phyloP scores from a whole-genome alignment of 441 rosid genomes.

The Adansonia rubrostipa region DNA sequence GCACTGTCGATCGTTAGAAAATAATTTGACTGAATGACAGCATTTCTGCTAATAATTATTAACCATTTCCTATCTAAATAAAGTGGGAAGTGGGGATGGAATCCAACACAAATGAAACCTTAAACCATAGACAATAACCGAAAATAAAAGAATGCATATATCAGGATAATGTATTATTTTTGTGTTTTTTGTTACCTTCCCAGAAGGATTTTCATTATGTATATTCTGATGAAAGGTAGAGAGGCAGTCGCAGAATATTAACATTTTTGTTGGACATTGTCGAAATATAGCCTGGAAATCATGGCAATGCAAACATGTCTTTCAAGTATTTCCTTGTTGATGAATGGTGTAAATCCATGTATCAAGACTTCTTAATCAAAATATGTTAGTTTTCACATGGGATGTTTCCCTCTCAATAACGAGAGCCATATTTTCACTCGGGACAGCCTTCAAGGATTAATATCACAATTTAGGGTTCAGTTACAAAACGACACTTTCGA shows the following conservation, averaged over 20 bases:
- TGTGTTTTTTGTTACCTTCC: not conserved
- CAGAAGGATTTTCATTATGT: not conserved
- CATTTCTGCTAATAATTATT: no score
- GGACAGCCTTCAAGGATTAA: not conserved
- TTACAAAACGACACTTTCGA: not conserved
- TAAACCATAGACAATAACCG: not conserved
- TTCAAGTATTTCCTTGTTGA: not conserved
- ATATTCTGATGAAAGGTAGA: not conserved
- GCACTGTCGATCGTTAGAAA: not conserved
- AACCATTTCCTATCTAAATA: no score
- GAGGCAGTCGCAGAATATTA: not conserved
- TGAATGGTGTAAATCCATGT: not conserved
- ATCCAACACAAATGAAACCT: no score
- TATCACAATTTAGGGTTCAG: not conserved
- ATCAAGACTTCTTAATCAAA: not conserved
- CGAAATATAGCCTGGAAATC: not conserved
- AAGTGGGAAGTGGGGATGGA: not conserved
- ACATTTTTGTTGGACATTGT: not conserved
- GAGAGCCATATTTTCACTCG: not conserved
- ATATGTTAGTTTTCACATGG: not conserved
- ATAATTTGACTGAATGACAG: not conserved
- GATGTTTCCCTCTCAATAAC: not conserved
- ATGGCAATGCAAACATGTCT: not conserved
- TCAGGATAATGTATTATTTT: not conserved
- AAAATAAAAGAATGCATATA: not conserved